phyloP scores from a whole-genome alignment of 345 rosid species.

The Populus simonii region DNA sequence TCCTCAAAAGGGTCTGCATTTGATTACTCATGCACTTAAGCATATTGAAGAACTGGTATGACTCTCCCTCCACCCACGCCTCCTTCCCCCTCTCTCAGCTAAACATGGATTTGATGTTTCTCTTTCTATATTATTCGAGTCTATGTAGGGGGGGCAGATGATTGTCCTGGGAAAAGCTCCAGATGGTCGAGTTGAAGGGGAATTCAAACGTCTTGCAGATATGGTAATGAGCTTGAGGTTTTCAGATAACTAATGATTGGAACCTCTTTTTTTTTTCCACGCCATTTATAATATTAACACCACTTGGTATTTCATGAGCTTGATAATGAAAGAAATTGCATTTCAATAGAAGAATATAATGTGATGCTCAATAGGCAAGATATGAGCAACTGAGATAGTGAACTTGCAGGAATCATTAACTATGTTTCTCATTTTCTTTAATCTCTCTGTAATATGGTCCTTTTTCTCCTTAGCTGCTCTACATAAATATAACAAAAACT shows the following conservation, averaged over 20 bases:
- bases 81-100: neutral
- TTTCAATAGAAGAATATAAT: neutral
- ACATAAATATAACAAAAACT: neutral
- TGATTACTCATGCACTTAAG: conserved; percentile 53
- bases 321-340: neutral
- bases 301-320: neutral
- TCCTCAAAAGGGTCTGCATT: conserved; percentile 62
- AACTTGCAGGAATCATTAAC: neutral
- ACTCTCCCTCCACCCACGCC: neutral
- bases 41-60: conserved; percentile 45
- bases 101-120: conserved; percentile 5
- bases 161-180: conserved; percentile 54
- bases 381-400: neutral
- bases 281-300: neutral
- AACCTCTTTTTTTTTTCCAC: neutral
- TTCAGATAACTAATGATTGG: neutral
- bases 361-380: neutral
- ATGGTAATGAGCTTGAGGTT: conserved; percentile 32
- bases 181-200: conserved; percentile 40
- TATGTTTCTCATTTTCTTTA: neutral
- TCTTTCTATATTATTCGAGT: conserved; percentile 8
- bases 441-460: neutral
- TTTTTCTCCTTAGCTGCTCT: neutral
- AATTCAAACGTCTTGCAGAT: conserved; percentile 48
- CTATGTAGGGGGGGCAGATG: conserved; percentile 55